A percentile compares a stretch with the other conserved stretches of the same genome.
These are phyloP conservation scores for Whalleya microplaca DNA, from an alignment of 2,329 filamentous ascomycete species.

Conservation along the genomic window DNA sequence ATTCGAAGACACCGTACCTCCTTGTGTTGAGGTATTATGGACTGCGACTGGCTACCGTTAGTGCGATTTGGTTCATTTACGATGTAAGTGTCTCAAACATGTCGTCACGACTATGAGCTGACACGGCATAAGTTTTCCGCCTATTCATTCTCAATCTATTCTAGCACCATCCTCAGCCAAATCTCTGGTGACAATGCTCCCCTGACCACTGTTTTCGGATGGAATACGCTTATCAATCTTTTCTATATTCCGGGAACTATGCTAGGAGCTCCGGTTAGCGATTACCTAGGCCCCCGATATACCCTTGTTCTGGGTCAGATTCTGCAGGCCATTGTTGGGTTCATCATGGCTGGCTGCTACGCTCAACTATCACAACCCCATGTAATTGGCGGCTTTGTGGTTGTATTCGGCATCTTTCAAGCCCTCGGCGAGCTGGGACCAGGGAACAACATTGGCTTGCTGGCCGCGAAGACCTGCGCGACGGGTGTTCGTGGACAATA, in stretches of 20 bases:
- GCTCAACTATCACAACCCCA: conserved; percentile 64
- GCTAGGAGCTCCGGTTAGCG: conserved; percentile 74
- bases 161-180: conserved; percentile 70
- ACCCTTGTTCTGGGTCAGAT: conserved; percentile 73
- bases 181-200: conserved; percentile 63
- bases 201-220: conserved; percentile 80
- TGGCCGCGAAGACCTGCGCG: conserved; percentile 85
- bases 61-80: conserved; percentile 84
- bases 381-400: conserved; percentile 75
- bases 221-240: conserved; percentile 85
- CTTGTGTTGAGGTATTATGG: conserved; percentile 71
- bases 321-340: conserved; percentile 77
- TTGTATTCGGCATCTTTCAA: conserved; percentile 79
- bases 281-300: conserved; percentile 77
- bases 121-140: conserved; percentile 62
- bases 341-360: conserved; percentile 87
- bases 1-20: conserved; percentile 56
- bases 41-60: conserved; percentile 70
- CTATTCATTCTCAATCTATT: conserved; percentile 88
- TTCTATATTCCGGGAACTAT: conserved; percentile 88
- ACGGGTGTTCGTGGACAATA: conserved; percentile 82
- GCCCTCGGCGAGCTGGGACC: conserved; percentile 81
- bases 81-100: conserved; percentile 51
- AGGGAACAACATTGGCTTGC: conserved; percentile 87
- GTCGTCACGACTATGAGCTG: background rate